phyloP scores from a whole-genome alignment of 768 basidiomycete species.

The Rhodotorula kratochvilovae region DNA sequence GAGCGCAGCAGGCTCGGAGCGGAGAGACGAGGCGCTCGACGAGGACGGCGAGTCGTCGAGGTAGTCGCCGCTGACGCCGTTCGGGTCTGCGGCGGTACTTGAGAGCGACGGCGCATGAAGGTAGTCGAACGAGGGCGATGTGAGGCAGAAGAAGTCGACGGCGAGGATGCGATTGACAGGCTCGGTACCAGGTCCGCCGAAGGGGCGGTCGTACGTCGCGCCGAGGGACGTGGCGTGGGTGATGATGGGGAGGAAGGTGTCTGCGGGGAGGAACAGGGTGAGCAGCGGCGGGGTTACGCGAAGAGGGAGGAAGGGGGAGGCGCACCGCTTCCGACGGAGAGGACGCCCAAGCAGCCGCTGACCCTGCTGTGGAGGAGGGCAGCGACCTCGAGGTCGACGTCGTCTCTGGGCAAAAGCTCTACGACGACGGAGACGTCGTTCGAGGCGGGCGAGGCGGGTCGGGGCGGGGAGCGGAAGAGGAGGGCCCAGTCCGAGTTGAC shows the following conservation, averaged over 20 bases:
- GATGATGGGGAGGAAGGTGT: conserved; percentile 79
- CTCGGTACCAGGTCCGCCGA: conserved; percentile 55
- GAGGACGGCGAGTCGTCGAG: background rate
- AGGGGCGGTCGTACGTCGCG: conserved; percentile 51
- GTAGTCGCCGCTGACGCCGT: background rate
- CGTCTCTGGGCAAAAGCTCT: conserved; percentile 70
- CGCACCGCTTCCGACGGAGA: conserved; percentile 30
- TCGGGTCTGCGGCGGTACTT: background rate
- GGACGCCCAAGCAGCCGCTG: conserved; percentile 26
- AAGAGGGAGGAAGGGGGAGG: background rate
- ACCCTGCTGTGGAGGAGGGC: conserved; percentile 54
- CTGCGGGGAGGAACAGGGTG: conserved; percentile 48
- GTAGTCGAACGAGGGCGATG: conserved; percentile 79
- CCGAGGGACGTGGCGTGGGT: conserved; percentile 63
- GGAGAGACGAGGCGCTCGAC: no score
- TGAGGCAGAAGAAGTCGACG: conserved; percentile 83
- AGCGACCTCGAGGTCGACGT: conserved; percentile 64
- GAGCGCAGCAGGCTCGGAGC: conserved; percentile 52
- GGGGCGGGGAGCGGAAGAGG: conserved; percentile 8
- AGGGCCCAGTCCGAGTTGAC: conserved; percentile 16
- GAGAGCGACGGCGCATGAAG: conserved; percentile 50
- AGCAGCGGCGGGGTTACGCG: background rate
- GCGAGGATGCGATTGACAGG: conserved; percentile 74
- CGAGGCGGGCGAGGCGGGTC: background rate
- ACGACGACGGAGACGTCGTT: conserved; percentile 54